Base-by-base conservation (phyloP, 208 protist species). In the Tritrichomonas musculus region DNA sequence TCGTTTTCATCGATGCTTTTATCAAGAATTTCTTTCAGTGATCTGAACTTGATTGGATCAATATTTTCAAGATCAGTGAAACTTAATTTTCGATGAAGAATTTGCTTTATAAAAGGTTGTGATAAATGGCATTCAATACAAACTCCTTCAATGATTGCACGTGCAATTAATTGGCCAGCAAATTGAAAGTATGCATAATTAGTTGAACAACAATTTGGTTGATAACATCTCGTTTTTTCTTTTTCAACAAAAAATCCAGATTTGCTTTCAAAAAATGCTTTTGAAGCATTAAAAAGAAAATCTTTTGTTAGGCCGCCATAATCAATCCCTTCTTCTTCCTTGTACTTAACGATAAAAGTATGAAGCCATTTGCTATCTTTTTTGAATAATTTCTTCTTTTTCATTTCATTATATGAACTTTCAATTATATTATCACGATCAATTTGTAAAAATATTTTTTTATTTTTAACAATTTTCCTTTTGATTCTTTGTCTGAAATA, bases 161-260 rank as follows among this genome's bases (percentile, higher is more conserved):
- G 96, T 25, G 95, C 97, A 44, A 97, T 94, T 5, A 97, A 93
- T 33, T 94, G 75, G 50, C 96, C 97, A 47, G 96, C 96, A 94
- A 99, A 98, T 92, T 96, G 95, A 95, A 99, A 99, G 96, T 99
- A 99, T n/a, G 97, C 94, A n/a, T 96, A 96, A 96, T 99, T 99
- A 93, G 96, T 96, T 30, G 97, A 99, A 92, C 97, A 96, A 8
- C 97, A 97, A 96, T 99, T 99, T 60, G 98, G 98, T 95, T 99
- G 98, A 93, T 98, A 99, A 47, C 88, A 60, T 49, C 65, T 92
- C 11, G 13, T 20, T 25, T 94, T 95, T 57, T 92, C 82, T 39
- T 94, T 65, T 60, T 92, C 53, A 47, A 47, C 41, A 33, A 94
- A 94, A n/a, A 94, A 69, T 22, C 33, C 72, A 80, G 93, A 94